A percentile compares a stretch with the other conserved stretches of the same genome.
phyloP scores from a whole-genome alignment of 768 basidiomycete genomes.

The Candolleomyces aberdarensis region DNA sequence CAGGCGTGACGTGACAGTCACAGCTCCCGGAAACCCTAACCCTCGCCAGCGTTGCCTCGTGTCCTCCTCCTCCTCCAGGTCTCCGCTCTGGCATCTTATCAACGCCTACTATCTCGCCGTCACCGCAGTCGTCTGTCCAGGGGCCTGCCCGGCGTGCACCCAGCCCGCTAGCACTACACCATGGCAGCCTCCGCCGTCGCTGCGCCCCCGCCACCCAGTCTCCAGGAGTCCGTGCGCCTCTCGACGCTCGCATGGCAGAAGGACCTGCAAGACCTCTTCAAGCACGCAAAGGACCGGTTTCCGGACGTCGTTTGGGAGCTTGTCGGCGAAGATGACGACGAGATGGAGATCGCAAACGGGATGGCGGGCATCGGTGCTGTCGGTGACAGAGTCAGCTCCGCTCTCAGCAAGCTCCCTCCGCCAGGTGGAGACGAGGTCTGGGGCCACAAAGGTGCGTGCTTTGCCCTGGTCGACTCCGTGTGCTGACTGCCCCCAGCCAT shows the following conservation, averaged over 20 bases:
- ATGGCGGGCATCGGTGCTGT: neutral
- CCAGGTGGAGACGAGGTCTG: constrained; percentile 61
- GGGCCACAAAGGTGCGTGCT: constrained; percentile 87
- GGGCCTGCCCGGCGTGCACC: too few species aligned
- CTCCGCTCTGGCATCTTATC: too few species aligned
- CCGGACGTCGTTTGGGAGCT: constrained; percentile 97
- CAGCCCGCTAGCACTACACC: too few species aligned
- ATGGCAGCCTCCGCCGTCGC: constrained; percentile 11
- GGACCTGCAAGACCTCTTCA: constrained; percentile 78
- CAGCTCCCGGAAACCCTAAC: too few species aligned
- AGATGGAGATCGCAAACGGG: constrained; percentile 25
- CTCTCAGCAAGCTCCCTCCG: neutral
- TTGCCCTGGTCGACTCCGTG: neutral
- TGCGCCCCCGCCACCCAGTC: constrained; percentile 41
- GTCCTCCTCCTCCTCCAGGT: too few species aligned
- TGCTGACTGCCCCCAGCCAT: constrained; percentile 53
- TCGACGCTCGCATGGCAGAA: constrained; percentile 76
- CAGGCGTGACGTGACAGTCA: too few species aligned
- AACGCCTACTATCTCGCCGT: too few species aligned
- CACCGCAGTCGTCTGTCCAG: too few species aligned
- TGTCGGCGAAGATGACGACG: constrained; percentile 39
- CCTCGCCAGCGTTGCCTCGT: too few species aligned
- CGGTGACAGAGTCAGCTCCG: neutral
- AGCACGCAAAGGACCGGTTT: constrained; percentile 84
- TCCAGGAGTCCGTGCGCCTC: constrained; percentile 62